These are phyloP conservation scores for Nicotiana undulata DNA, from an alignment of 257 asterid species.

Conservation along the genomic window DNA sequence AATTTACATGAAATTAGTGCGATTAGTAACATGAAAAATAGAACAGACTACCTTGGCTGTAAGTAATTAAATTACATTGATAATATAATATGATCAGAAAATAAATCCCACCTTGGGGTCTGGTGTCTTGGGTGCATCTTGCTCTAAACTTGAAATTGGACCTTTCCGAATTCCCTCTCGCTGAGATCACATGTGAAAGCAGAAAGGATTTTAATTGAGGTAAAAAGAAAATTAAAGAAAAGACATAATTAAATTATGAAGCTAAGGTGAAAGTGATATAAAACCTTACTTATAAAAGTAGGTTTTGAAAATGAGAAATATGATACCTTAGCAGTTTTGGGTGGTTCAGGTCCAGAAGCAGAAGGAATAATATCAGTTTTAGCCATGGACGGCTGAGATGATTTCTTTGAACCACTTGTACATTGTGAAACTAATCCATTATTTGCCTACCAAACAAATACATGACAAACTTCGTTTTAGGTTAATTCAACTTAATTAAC, in stretches of 20 bases:
- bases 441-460: slow-evolving; percentile 46
- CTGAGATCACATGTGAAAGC: slow-evolving; percentile 26
- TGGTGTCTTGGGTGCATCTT: slow-evolving; percentile 65
- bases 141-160: slow-evolving; percentile 55
- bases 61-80: too few species aligned
- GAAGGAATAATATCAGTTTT: slow-evolving; percentile 21
- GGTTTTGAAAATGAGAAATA: neutral
- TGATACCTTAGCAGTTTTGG: slow-evolving; percentile 64
- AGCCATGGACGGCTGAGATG: slow-evolving; percentile 79
- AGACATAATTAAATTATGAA: neutral
- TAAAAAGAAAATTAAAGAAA: neutral
- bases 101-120: slow-evolving; percentile 65
- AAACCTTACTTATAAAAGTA: neutral
- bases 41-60: too few species aligned
- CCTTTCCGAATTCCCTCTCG: slow-evolving; percentile 65
- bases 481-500: neutral
- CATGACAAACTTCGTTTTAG: neutral
- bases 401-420: slow-evolving; percentile 51
- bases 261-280: neutral
- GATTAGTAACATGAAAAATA: too few species aligned
- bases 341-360: slow-evolving; percentile 35
- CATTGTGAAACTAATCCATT: slow-evolving; percentile 44
- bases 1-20: too few species aligned
- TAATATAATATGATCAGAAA: too few species aligned
- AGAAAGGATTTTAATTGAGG: slow-evolving; percentile 9